Evolutionary conservation across 176 grass and related monocot genomes (phyloP).

Genomic region (Pontederia paniculata): DNA sequence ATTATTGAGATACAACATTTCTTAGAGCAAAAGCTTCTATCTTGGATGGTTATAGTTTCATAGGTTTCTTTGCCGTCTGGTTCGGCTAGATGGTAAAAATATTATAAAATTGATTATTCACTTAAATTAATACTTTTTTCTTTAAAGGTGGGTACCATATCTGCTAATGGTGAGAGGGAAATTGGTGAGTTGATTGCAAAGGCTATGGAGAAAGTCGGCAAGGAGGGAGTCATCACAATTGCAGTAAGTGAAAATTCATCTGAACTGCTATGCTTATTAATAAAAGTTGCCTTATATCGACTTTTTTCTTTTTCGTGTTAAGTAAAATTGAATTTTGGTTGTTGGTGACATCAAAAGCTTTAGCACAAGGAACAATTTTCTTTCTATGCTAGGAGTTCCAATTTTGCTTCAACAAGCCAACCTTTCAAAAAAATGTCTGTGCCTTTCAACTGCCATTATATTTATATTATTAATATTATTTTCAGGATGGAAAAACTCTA

Average conservation of each 20-base stretch:
- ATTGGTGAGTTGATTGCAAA: constrained; percentile 95
- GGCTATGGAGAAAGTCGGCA: constrained; percentile 99
- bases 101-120: background rate
- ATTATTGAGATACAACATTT: background rate
- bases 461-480: background rate
- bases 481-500: constrained; percentile 37
- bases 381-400: no score
- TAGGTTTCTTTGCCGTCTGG: background rate
- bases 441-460: background rate
- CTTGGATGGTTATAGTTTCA: background rate
- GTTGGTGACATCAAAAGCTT: no score
- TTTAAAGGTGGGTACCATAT: constrained; percentile 88
- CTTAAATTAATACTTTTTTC: background rate
- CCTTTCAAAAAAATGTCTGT: background rate
- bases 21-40: background rate
- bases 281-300: background rate
- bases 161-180: constrained; percentile 89
- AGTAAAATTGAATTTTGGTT: background rate
- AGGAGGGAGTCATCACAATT: constrained; percentile 94
- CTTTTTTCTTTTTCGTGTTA: background rate
- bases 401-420: no score
- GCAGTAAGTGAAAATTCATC: constrained; percentile 40
- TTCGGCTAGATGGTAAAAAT: background rate
- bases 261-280: background rate
- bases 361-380: no score